These are phyloP conservation scores for Angomonas ambiguus DNA, from an alignment of 208 protist genomes.

Conservation along the genomic window DNA sequence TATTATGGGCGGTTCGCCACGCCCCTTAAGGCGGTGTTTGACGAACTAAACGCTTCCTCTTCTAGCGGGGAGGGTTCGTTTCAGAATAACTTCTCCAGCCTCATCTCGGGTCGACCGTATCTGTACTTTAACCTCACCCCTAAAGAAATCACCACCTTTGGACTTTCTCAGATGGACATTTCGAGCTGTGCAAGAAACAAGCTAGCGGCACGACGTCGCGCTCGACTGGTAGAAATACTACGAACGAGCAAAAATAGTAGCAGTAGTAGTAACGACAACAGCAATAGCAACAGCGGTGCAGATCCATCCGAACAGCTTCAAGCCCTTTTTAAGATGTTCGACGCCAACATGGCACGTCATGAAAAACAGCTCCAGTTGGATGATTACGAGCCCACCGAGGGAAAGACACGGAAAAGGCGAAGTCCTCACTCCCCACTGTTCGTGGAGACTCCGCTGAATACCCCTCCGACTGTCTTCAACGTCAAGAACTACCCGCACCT, in stretches of 20 bases:
- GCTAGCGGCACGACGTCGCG: neutral
- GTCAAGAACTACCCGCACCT: constrained; percentile 19
- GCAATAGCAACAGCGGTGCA: neutral
- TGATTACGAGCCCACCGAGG: neutral
- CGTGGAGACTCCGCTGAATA: neutral
- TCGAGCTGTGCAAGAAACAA: neutral
- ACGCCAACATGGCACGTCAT: neutral
- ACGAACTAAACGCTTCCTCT: neutral
- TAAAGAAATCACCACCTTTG: neutral
- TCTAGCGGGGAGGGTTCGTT: neutral
- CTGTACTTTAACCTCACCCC: neutral
- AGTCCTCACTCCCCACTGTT: neutral
- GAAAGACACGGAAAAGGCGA: neutral
- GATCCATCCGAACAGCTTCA: neutral
- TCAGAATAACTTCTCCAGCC: neutral
- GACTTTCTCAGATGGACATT: neutral
- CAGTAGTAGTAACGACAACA: neutral
- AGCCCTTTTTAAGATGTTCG: neutral
- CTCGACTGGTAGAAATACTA: neutral
- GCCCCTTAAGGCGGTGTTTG: neutral
- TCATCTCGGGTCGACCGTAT: neutral
- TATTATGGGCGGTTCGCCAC: constrained; percentile 53
- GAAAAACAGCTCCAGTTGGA: neutral
- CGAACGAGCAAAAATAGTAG: neutral
- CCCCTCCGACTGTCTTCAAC: constrained; percentile 4